These are phyloP conservation scores for Ascochyta rabiei DNA, from an alignment of 2,329 filamentous ascomycete species.

Conservation along the genomic window DNA sequence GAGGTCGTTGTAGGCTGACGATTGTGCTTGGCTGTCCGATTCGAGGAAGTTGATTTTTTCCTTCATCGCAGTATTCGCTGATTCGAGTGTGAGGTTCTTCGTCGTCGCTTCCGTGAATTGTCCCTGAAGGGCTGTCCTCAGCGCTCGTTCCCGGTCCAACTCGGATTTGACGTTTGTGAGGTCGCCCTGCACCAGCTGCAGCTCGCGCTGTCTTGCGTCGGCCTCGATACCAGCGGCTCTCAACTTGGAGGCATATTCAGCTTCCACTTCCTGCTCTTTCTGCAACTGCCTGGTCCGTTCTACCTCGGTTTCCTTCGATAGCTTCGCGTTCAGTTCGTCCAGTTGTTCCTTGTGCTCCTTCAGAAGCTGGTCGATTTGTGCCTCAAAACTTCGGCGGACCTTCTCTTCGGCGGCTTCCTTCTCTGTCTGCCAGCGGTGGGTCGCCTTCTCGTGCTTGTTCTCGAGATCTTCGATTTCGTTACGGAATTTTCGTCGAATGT, in stretches of 20 bases:
- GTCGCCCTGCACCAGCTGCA: conserved; percentile 56
- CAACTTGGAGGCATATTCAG: conserved; percentile 59
- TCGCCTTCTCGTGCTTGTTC: conserved; percentile 61
- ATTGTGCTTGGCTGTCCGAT: conserved; percentile 87
- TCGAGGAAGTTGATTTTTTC: conserved; percentile 89
- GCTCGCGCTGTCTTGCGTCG: conserved; percentile 62
- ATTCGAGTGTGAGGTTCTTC: conserved; percentile 66
- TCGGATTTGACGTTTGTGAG: conserved; percentile 55
- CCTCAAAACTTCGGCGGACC: conserved; percentile 51
- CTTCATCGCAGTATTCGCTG: conserved; percentile 74
- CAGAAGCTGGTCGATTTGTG: conserved; percentile 64
- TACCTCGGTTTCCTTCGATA: conserved; percentile 70
- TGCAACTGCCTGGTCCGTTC: conserved; percentile 63
- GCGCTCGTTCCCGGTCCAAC: conserved; percentile 63
- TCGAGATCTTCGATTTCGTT: conserved; percentile 63
- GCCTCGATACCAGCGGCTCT: conserved; percentile 65
- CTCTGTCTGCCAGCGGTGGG: conserved; percentile 61
- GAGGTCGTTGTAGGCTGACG: conserved; percentile 81
- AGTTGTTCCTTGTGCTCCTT: conserved; percentile 72
- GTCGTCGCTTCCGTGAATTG: conserved; percentile 54
- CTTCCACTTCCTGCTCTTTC: conserved; percentile 70
- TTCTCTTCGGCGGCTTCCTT: conserved; percentile 54
- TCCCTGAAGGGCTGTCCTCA: conserved; percentile 63
- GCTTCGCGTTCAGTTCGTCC: conserved; percentile 66
- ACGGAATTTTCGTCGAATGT: conserved; percentile 59